These are phyloP conservation scores for Lichtheimia corymbifera DNA, from an alignment of 371 early-diverging fungal species.

Conservation along the genomic window DNA sequence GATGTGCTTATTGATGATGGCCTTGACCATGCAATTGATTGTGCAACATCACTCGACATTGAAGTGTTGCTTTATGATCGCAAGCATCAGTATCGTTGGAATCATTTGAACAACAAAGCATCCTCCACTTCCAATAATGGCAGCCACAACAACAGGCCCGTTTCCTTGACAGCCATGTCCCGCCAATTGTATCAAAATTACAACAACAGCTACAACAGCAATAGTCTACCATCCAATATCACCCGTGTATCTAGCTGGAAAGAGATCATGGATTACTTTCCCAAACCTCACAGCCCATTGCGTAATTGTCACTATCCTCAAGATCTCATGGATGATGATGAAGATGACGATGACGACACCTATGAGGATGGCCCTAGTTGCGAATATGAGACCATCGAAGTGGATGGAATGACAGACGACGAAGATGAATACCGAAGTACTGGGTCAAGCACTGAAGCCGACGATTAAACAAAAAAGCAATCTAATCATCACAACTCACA, in stretches of 20 bases:
- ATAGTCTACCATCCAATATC: slow-evolving; percentile 35
- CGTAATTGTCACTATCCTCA: slow-evolving; percentile 33
- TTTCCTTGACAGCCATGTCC: slow-evolving; percentile 30
- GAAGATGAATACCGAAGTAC: slow-evolving; percentile 4
- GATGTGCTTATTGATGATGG: slow-evolving; percentile 55
- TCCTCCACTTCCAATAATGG: too few species aligned
- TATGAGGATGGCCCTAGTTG: slow-evolving; percentile 1
- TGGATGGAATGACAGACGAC: slow-evolving; percentile 25
- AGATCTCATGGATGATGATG: slow-evolving; percentile 24
- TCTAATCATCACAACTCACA: background rate
- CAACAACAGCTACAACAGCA: background rate
- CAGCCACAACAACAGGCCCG: background rate
- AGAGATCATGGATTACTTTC: slow-evolving; percentile 44
- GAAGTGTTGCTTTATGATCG: slow-evolving; percentile 54
- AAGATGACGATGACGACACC: slow-evolving; percentile 23
- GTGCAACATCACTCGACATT: slow-evolving; percentile 46
- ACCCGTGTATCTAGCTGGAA: slow-evolving; percentile 46
- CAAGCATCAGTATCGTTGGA: slow-evolving; percentile 49
- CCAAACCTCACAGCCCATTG: slow-evolving; percentile 43
- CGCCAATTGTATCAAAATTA: slow-evolving; percentile 25
- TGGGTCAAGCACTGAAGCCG: background rate
- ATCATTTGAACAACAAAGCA: slow-evolving; percentile 22
- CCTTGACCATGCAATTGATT: slow-evolving; percentile 48
- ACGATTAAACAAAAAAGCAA: background rate
- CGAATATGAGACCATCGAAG: slow-evolving; percentile 27